Percentiles rank a stretch among this genome's conserved stretches.
phyloP scores from a whole-genome alignment of 129 eudicot genomes.

The Helianthus tuberosus region DNA sequence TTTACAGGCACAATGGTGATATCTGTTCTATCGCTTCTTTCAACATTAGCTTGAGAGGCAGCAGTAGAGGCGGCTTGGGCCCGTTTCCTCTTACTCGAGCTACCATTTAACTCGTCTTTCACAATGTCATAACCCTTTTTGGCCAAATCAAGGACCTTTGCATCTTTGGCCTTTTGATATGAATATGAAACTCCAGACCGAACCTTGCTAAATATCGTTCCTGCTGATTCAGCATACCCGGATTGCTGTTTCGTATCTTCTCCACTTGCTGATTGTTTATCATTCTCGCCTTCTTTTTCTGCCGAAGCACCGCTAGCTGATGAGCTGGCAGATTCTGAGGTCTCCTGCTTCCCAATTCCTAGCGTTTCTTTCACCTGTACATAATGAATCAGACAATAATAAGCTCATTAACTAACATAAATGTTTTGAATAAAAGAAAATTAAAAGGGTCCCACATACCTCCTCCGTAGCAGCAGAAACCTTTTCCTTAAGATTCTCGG shows the following conservation, averaged over 20 bases:
- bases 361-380: constrained; percentile 70
- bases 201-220: constrained; percentile 66
- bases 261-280: constrained; percentile 41
- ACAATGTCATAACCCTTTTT: constrained; percentile 83
- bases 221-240: constrained; percentile 47
- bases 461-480: constrained; percentile 86
- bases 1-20: constrained; percentile 70
- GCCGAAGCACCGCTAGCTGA: constrained; percentile 38
- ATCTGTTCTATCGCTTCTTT: constrained; percentile 81
- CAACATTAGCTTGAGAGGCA: constrained; percentile 54
- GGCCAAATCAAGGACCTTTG: constrained; percentile 76
- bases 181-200: constrained; percentile 66
- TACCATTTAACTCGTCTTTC: constrained; percentile 83
- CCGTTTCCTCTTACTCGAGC: constrained; percentile 65
- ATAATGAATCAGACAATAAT: constrained; percentile 8
- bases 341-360: constrained; percentile 73
- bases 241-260: constrained; percentile 64
- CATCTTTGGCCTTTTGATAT: constrained; percentile 74
- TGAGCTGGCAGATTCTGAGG: constrained; percentile 45
- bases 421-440: neutral
- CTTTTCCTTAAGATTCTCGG: constrained; percentile 71
- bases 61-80: constrained; percentile 53
- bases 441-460: constrained; percentile 40
- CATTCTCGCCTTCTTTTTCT: constrained; percentile 36
- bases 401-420: constrained; percentile 5